Conservation (phyloP, 805 yeast genomes). For the Scheffersomyces lignosus region DNA sequence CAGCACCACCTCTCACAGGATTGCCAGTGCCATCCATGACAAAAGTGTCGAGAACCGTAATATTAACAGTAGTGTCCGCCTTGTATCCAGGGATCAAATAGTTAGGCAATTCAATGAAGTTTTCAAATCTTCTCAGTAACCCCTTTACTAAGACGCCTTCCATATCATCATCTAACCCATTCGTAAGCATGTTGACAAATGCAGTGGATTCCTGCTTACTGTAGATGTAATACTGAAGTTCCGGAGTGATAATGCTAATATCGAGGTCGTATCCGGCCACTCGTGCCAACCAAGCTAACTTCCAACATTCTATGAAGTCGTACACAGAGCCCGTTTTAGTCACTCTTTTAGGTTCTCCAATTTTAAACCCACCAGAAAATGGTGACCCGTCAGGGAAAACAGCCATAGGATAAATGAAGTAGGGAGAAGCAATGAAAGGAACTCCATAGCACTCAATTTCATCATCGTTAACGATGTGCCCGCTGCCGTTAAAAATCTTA, state of each 20-base stretch:
- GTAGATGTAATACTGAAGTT: background rate
- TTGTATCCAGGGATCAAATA: background rate
- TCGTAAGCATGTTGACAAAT: background rate
- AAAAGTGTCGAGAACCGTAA: background rate
- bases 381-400: background rate
- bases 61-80: background rate
- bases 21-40: background rate
- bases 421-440: background rate
- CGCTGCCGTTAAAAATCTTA: background rate
- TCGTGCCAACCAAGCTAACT: background rate
- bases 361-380: background rate
- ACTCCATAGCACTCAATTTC: background rate
- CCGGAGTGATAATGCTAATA: background rate
- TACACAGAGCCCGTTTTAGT: background rate
- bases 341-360: background rate
- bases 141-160: background rate
- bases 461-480: background rate
- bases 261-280: background rate
- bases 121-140: too few relatives aligned
- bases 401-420: background rate
- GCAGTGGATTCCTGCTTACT: background rate
- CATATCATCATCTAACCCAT: background rate
- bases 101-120: background rate
- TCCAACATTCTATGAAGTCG: background rate
- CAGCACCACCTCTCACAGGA: background rate